phyloP scores from a whole-genome alignment of 73 alveolate genomes.

The Tetrahymena thermophila region DNA sequence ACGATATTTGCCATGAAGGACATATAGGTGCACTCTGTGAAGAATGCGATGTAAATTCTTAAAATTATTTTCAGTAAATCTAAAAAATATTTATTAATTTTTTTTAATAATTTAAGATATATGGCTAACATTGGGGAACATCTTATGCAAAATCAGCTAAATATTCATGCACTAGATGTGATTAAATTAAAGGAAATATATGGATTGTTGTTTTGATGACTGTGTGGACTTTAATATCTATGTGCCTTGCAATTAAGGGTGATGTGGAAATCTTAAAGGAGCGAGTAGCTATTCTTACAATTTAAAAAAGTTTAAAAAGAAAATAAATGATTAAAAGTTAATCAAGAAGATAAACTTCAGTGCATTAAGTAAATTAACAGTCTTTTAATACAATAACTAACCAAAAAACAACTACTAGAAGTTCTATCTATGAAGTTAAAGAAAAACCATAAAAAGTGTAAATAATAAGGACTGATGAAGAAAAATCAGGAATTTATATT shows the following conservation, averaged over 20 bases:
- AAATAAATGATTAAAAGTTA: not conserved
- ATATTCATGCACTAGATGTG: slow-evolving; percentile 10
- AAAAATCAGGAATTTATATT: not conserved
- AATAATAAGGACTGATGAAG: not conserved
- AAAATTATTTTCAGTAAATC: not conserved
- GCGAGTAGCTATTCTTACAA: not conserved
- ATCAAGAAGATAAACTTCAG: not conserved
- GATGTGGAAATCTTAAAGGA: not conserved
- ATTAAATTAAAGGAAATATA: not conserved
- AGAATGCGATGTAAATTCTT: slow-evolving; percentile 11
- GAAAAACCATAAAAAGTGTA: not conserved
- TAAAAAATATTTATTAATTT: no score
- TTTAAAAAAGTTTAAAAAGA: not conserved
- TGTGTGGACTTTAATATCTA: slow-evolving; percentile 30
- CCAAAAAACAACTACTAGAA: not conserved
- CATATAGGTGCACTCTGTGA: slow-evolving; percentile 41
- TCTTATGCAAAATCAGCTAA: slow-evolving; percentile 2
- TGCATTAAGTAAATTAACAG: not conserved
- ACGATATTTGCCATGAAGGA: slow-evolving; percentile 11
- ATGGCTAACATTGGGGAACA: not conserved
- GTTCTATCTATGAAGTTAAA: not conserved
- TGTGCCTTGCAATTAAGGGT: not conserved
- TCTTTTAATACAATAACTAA: not conserved
- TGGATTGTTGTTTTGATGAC: not conserved
- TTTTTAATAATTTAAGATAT: not conserved